Evolutionary conservation across 108 stramenopile species (phyloP).

Genomic region (Skeletonema grethae): DNA sequence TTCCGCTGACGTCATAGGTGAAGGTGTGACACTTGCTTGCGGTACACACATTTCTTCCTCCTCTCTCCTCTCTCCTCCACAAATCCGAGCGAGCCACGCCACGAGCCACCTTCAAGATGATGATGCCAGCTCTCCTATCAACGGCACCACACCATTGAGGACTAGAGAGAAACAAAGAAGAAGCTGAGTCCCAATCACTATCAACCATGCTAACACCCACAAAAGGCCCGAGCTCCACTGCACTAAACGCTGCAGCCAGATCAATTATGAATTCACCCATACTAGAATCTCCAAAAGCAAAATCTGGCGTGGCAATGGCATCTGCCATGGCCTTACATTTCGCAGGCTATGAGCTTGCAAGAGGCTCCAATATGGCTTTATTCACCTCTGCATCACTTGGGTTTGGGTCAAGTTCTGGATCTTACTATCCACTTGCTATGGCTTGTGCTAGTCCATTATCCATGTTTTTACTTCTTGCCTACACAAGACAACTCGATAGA

Average conservation of each 20-base stretch:
- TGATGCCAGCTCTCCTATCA: no score
- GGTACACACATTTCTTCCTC: no score
- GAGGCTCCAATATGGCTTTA: constrained; percentile 69
- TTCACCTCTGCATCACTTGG: constrained; percentile 80
- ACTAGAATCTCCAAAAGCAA: constrained; percentile 37
- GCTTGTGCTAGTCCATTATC: constrained; percentile 71
- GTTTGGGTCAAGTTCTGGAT: constrained; percentile 48
- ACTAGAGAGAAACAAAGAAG: not conserved
- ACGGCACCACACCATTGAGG: no score
- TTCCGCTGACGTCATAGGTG: no score
- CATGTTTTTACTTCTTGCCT: constrained; percentile 57
- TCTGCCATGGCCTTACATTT: constrained; percentile 79
- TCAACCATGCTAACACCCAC: constrained; percentile 1
- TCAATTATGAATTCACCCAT: not conserved
- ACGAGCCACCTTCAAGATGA: no score
- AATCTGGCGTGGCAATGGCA: constrained; percentile 72
- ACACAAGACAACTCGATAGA: constrained; percentile 57
- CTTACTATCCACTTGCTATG: constrained; percentile 79
- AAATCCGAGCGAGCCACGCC: no score
- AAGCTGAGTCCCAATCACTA: not conserved
- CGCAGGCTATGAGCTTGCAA: constrained; percentile 75
- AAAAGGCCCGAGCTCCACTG: constrained; percentile 2
- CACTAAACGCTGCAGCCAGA: not conserved
- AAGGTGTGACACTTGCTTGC: no score
- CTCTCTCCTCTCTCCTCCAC: no score